These are phyloP conservation scores for Shiraia sp. DNA, from an alignment of 2,329 filamentous ascomycete genomes.

Conservation along the genomic window DNA sequence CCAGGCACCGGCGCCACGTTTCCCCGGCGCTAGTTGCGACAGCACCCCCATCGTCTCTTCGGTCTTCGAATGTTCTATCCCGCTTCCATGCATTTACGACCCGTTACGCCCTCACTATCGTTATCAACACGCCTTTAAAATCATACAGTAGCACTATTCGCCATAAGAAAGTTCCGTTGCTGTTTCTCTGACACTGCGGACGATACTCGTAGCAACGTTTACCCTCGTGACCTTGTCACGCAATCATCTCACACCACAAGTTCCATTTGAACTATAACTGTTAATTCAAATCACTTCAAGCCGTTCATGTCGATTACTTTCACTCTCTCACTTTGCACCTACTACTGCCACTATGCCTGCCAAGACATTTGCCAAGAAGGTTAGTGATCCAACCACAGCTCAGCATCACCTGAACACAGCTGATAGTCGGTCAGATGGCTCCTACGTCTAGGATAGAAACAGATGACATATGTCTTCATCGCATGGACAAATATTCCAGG, in stretches of 20 bases:
- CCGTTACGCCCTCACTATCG: conserved; percentile 13
- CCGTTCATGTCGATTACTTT: not conserved
- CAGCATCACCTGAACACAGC: conserved; percentile 11
- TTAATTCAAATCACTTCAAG: not conserved
- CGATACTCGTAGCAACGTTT: not conserved
- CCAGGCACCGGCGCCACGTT: conserved; percentile 15
- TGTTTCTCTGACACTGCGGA: too few relatives aligned
- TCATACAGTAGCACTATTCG: too few relatives aligned
- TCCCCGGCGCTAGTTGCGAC: conserved; percentile 10
- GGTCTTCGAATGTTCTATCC: conserved; percentile 23
- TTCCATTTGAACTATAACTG: not conserved
- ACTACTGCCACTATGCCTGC: conserved; percentile 31
- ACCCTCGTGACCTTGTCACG: conserved; percentile 11
- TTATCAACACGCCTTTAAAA: conserved; percentile 9
- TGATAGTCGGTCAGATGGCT: conserved; percentile 30
- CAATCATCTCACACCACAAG: conserved; percentile 1
- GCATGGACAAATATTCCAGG: conserved; percentile 28
- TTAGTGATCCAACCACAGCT: conserved; percentile 21
- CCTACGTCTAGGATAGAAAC: conserved; percentile 28
- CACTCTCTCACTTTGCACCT: conserved; percentile 2
- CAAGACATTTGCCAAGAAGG: conserved; percentile 41
- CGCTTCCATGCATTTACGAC: conserved; percentile 35
- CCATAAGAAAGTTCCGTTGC: too few relatives aligned
- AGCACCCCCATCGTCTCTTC: conserved; percentile 9
- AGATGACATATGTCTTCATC: conserved; percentile 31